Conservation (phyloP, 768 basidiomycete genomes). For the Hortiboletus flavorubellus region DNA sequence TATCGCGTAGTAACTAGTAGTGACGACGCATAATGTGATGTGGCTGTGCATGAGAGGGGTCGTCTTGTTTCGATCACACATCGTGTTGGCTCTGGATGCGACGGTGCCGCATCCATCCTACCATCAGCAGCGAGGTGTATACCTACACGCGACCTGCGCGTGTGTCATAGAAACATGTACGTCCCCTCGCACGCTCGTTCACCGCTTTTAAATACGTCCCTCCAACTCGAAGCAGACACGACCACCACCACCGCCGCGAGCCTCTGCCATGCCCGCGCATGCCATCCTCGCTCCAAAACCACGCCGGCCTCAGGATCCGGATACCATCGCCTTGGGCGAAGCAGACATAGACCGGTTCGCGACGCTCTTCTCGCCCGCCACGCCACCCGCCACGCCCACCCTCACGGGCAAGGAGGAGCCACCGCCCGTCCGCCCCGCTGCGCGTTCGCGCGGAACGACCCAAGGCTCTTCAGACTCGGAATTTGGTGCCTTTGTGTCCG, state of each 20-base stretch:
- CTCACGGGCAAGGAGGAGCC: neutral
- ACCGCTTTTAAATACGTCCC: constrained; percentile 2
- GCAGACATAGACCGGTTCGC: constrained; percentile 39
- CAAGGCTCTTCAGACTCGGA: constrained; percentile 43
- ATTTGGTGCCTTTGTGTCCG: constrained; percentile 61
- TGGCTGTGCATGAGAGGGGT: too few species aligned
- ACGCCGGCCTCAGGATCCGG: neutral
- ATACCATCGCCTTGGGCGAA: constrained; percentile 14
- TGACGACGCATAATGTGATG: too few species aligned
- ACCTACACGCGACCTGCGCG: too few species aligned
- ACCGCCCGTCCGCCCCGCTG: neutral
- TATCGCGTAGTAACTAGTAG: too few species aligned
- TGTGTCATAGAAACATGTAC: too few species aligned
- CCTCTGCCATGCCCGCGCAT: neutral
- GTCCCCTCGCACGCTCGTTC: neutral
- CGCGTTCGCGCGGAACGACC: constrained; percentile 12
- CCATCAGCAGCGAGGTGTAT: too few species aligned
- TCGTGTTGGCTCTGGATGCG: too few species aligned
- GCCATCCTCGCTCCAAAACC: neutral
- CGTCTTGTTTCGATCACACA: too few species aligned
- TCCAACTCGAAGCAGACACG: neutral
- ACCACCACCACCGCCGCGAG: neutral
- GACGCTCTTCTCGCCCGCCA: constrained; percentile 42
- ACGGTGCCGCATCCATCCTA: too few species aligned
- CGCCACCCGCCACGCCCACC: constrained; percentile 28